A percentile compares a stretch with the other conserved stretches of the same genome.
phyloP scores from a whole-genome alignment of 2,329 filamentous ascomycete species.

The Fonsecaea multimorphosa region DNA sequence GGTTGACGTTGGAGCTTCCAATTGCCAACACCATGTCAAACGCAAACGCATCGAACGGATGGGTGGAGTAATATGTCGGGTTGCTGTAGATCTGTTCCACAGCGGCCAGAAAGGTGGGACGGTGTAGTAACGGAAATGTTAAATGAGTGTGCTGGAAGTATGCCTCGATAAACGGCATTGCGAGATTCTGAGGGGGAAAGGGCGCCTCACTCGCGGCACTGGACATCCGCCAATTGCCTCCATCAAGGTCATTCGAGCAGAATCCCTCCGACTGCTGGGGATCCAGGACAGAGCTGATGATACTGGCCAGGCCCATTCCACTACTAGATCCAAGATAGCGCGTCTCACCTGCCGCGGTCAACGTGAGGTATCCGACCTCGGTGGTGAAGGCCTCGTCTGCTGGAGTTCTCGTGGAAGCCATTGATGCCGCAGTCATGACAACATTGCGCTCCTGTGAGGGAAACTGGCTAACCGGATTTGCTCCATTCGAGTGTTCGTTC shows the following conservation, averaged over 20 bases:
- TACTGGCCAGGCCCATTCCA: constrained; percentile 49
- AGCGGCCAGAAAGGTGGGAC: constrained; percentile 38
- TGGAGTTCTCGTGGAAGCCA: too few relatives aligned
- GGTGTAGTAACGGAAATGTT: constrained; percentile 51
- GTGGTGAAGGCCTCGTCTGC: constrained; percentile 46
- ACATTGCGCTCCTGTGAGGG: too few relatives aligned
- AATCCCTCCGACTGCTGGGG: not conserved
- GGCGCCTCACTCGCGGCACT: not conserved
- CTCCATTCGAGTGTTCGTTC: too few relatives aligned
- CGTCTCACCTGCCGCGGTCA: constrained; percentile 52
- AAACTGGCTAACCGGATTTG: too few relatives aligned
- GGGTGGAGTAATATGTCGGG: constrained; percentile 33
- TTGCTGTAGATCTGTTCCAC: constrained; percentile 36
- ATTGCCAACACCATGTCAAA: constrained; percentile 55
- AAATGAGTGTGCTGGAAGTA: constrained; percentile 54
- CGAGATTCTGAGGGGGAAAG: constrained; percentile 1
- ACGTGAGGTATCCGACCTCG: constrained; percentile 52
- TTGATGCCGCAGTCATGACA: too few relatives aligned
- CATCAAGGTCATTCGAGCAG: too few relatives aligned
- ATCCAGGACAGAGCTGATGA: constrained; percentile 30
- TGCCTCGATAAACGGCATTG: constrained; percentile 42
- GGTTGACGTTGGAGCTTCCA: constrained; percentile 51
- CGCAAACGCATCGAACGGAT: constrained; percentile 48
- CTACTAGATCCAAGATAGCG: constrained; percentile 48
- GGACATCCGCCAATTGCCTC: too few relatives aligned